Evolutionary conservation across 805 yeast genomes (phyloP).

Genomic region (Lachancea cidri): DNA sequence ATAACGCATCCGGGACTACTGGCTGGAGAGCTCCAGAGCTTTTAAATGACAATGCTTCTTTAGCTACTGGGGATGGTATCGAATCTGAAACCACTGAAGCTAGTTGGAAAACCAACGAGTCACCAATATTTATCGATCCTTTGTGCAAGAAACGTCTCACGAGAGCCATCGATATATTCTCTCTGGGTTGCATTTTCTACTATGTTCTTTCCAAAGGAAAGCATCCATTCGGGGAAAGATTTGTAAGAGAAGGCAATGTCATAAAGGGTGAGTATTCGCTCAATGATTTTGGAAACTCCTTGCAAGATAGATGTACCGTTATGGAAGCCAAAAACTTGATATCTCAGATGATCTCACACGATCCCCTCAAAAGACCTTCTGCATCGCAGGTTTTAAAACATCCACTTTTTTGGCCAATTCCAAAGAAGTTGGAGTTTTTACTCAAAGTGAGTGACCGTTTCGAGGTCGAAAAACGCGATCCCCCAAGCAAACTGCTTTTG

Average conservation of each 20-base stretch:
- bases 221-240: conserved; percentile 95
- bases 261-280: conserved; percentile 59
- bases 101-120: conserved; percentile 19
- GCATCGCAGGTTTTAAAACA: conserved; percentile 66
- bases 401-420: conserved; percentile 81
- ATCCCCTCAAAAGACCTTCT: conserved; percentile 69
- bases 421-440: conserved; percentile 74
- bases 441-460: conserved; percentile 86
- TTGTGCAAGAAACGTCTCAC: conserved; percentile 60
- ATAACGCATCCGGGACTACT: conserved; percentile 92
- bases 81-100: conserved; percentile 16
- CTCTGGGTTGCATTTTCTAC: conserved; percentile 90
- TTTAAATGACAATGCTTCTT: conserved; percentile 28
- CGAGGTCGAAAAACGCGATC: conserved; percentile 78
- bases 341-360: conserved; percentile 58
- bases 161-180: conserved; percentile 87
- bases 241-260: conserved; percentile 83
- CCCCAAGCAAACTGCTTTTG: conserved; percentile 57
- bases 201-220: conserved; percentile 76
- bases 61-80: conserved; percentile 16
- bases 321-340: conserved; percentile 73
- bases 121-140: conserved; percentile 36
- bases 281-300: conserved; percentile 33
- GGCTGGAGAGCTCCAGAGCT: conserved; percentile 99
- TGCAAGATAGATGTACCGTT: conserved; percentile 25